These are phyloP conservation scores for Klebsormidium nitens DNA, from an alignment of 139 green algal species.

Conservation along the genomic window DNA sequence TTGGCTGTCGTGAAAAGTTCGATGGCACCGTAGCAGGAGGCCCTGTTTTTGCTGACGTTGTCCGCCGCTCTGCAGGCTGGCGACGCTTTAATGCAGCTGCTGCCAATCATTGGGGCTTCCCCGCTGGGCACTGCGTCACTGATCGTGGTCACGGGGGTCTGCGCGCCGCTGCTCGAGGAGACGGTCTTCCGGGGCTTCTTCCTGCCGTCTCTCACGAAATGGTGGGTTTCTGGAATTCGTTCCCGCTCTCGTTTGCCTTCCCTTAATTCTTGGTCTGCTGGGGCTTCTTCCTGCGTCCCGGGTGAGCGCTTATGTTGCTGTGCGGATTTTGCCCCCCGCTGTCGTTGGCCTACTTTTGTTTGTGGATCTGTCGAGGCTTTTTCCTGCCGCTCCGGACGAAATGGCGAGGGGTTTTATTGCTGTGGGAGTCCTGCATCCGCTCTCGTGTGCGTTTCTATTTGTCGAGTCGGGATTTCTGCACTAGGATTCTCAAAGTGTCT, in stretches of 20 bases:
- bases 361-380: no score
- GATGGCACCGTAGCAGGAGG: no score
- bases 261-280: neutral
- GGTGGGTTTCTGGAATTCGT: conserved; percentile 11
- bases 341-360: no score
- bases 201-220: conserved; percentile 48
- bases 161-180: conserved; percentile 50
- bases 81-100: conserved; percentile 28
- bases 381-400: no score
- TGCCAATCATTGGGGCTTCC: conserved; percentile 33
- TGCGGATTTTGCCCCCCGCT: neutral
- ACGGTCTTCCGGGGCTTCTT: conserved; percentile 53
- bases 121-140: conserved; percentile 29
- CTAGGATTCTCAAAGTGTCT: no score
- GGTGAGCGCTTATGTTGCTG: neutral
- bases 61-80: conserved; percentile 15
- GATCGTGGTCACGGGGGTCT: conserved; percentile 39
- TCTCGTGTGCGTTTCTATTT: no score
- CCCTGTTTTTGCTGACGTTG: no score
- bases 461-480: no score
- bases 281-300: neutral
- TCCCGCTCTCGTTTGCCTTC: neutral
- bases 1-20: no score
- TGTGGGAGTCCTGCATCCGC: no score
- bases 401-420: no score